These are phyloP conservation scores for Penicillium silybi DNA, from an alignment of 495 filamentous ascomycete genomes.

Conservation along the genomic window DNA sequence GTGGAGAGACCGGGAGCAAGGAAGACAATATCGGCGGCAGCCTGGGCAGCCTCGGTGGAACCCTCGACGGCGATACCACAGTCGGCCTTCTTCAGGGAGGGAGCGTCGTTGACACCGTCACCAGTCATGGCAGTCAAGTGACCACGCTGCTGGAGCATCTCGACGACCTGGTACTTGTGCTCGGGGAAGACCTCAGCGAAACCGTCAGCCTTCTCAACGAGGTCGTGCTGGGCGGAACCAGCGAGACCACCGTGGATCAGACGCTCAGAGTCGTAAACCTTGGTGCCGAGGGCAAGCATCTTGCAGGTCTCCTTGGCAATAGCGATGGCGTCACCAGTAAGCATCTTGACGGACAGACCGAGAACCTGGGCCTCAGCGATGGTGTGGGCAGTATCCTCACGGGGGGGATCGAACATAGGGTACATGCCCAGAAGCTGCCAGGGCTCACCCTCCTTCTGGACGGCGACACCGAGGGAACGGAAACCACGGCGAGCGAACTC, in stretches of 20 bases:
- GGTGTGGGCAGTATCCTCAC: conserved; percentile 74
- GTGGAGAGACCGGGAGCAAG: conserved; percentile 72
- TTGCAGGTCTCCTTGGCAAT: conserved; percentile 80
- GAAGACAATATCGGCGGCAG: conserved; percentile 76
- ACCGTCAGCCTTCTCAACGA: conserved; percentile 72
- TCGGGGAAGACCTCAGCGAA: conserved; percentile 75
- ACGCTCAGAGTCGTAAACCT: conserved; percentile 73
- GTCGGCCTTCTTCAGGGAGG: conserved; percentile 69
- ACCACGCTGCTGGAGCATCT: conserved; percentile 71
- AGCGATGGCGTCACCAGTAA: conserved; percentile 75
- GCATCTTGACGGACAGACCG: conserved; percentile 74
- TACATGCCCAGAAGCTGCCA: conserved; percentile 72
- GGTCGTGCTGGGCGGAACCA: conserved; percentile 69
- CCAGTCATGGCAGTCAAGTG: conserved; percentile 74
- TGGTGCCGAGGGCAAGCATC: conserved; percentile 72
- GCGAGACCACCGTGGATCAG: conserved; percentile 72
- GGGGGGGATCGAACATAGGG: conserved; percentile 75
- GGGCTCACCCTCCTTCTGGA: conserved; percentile 61
- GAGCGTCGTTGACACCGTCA: conserved; percentile 72
- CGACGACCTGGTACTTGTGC: conserved; percentile 76
- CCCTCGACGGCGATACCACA: conserved; percentile 77
- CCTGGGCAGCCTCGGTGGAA: conserved; percentile 72
- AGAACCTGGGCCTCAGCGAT: conserved; percentile 73
- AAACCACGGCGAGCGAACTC: conserved; percentile 79
- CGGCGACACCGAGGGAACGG: conserved; percentile 74